A percentile compares a stretch with the other conserved stretches of the same genome.
Conservation (phyloP, 148 eudicot species). For the Chenopodium berlandieri region DNA sequence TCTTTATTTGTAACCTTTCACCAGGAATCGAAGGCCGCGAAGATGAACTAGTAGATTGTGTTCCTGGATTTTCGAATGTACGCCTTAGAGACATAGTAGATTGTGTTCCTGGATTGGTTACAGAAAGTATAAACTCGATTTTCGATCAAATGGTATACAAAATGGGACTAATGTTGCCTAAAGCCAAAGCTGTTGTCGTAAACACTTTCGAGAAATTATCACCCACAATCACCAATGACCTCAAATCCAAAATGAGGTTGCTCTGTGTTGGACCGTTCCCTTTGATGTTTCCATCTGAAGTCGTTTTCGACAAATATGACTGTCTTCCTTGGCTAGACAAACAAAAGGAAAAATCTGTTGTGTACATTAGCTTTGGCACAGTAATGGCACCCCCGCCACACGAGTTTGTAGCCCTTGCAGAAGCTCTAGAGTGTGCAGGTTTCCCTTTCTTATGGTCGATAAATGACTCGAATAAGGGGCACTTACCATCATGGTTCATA, state of each 20-base stretch:
- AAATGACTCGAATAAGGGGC: conserved; percentile 20
- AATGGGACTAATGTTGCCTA: conserved; percentile 38
- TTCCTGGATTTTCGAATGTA: conserved; percentile 40
- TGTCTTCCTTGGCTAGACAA: conserved; percentile 60
- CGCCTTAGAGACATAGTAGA: conserved; percentile 43
- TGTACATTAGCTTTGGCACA: conserved; percentile 65
- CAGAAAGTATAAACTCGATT: conserved; percentile 45
- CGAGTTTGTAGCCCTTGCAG: conserved; percentile 49
- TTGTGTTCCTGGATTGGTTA: conserved; percentile 26
- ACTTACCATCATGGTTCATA: conserved; percentile 44
- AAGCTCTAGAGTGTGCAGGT: conserved; percentile 38
- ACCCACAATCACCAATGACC: conserved; percentile 32
- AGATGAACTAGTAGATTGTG: conserved; percentile 29
- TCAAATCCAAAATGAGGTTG: conserved; percentile 39
- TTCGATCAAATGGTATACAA: conserved; percentile 53
- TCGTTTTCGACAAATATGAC: conserved; percentile 24
- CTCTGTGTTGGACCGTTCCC: conserved; percentile 59
- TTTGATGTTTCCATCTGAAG: conserved; percentile 31
- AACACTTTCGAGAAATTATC: conserved; percentile 56
- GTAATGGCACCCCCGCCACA: conserved; percentile 35
- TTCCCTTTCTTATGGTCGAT: conserved; percentile 72
- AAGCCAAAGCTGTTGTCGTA: conserved; percentile 40
- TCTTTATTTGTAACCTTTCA: neutral
- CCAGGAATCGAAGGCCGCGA: conserved; percentile 31
- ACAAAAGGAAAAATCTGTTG: conserved; percentile 33